Conservation (phyloP, 805 yeast species). For the Yamadazyma ubonensis region DNA sequence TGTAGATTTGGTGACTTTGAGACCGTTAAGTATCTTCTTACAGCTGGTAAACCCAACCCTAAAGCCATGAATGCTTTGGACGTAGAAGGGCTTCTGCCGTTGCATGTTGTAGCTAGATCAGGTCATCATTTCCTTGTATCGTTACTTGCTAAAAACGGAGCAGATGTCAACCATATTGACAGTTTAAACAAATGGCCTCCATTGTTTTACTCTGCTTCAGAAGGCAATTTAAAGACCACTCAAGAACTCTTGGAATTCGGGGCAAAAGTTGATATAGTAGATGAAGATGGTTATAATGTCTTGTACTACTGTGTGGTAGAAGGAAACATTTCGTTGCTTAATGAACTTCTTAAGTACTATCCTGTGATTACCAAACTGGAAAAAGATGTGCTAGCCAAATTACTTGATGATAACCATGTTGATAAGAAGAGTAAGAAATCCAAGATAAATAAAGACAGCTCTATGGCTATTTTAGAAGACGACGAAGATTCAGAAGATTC, state of each 20-base stretch:
- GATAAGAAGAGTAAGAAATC: slow-evolving; percentile 3
- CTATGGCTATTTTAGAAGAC: slow-evolving; percentile 29
- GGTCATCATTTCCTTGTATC: slow-evolving; percentile 74
- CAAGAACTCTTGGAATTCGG: slow-evolving; percentile 68
- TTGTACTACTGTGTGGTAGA: slow-evolving; percentile 91
- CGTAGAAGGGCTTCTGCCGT: slow-evolving; percentile 85
- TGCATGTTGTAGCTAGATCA: slow-evolving; percentile 84
- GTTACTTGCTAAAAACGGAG: slow-evolving; percentile 67
- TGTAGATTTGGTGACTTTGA: slow-evolving; percentile 79
- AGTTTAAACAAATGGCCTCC: slow-evolving; percentile 94
- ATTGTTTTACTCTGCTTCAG: slow-evolving; percentile 82
- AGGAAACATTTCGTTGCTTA: slow-evolving; percentile 82
- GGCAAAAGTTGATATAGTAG: slow-evolving; percentile 66
- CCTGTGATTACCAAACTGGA: slow-evolving; percentile 13
- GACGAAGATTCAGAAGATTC: slow-evolving; percentile 40
- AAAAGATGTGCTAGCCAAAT: slow-evolving; percentile 1
- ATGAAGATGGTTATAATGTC: slow-evolving; percentile 79
- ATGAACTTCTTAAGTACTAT: slow-evolving; percentile 54
- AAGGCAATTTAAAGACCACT: slow-evolving; percentile 74
- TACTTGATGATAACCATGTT: slow-evolving; percentile 3
- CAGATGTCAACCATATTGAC: slow-evolving; percentile 73
- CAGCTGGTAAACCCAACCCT: slow-evolving; percentile 23
- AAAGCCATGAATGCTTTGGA: slow-evolving; percentile 52
- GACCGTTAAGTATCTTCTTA: slow-evolving; percentile 63
- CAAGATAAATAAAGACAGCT: slow-evolving; percentile 7